Evolutionary conservation across 2,329 filamentous ascomycete genomes (phyloP).

Genomic region (Hypoxylon sp.): DNA sequence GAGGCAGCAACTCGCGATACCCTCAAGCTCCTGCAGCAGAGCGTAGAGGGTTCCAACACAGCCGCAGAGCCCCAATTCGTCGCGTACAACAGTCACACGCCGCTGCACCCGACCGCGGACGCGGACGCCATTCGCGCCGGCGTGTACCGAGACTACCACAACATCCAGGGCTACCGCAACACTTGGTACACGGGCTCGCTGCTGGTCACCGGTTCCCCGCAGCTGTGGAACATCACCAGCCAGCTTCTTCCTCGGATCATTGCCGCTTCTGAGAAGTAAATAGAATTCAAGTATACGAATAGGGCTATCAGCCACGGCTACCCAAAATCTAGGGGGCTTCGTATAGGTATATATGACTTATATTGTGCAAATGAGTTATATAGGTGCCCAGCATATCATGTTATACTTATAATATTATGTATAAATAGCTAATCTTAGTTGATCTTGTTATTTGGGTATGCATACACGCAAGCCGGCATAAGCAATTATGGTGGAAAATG

Average conservation of each 20-base stretch:
- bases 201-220: conserved; percentile 30
- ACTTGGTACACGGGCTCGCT: conserved; percentile 44
- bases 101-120: conserved; percentile 31
- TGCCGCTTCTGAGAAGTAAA: conserved; percentile 31
- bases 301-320: background rate
- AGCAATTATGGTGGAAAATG: background rate
- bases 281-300: background rate
- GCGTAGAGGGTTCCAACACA: conserved; percentile 20
- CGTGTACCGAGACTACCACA: conserved; percentile 35
- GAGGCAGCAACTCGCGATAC: conserved; percentile 32
- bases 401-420: background rate
- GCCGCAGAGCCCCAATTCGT: conserved; percentile 32
- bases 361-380: background rate
- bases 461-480: background rate
- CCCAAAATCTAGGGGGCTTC: background rate
- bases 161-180: conserved; percentile 38
- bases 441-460: background rate
- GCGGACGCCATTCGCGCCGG: conserved; percentile 35
- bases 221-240: conserved; percentile 39
- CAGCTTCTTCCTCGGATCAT: conserved; percentile 38
- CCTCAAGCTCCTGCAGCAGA: conserved; percentile 32
- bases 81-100: conserved; percentile 34
- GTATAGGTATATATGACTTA: background rate
- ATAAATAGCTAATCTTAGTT: background rate
- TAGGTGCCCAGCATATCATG: background rate